Evolutionary conservation across 139 green algal genomes (phyloP), one percentile per base, ranked within the genome.

Genomic region (Chlamydomonas eustigma): DNA sequence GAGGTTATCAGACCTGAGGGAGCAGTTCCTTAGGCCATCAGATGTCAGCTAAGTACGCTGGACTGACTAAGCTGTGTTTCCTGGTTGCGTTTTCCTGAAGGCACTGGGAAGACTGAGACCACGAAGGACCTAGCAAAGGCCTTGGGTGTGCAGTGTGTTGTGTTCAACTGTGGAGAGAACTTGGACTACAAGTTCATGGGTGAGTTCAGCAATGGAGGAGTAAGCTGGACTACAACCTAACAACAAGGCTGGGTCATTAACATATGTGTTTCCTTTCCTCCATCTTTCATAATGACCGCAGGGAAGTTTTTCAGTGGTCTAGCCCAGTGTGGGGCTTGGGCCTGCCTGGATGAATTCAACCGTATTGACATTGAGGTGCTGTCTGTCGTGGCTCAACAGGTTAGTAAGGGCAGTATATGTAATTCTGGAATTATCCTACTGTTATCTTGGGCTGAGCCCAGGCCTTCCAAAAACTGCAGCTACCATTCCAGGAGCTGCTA

Each of bases 311-410:
- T 93, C 78, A 93, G 94, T 83, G 90, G 90, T 18, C 85, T 95
- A 32, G 90, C 90, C 28, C 87, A 78, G 36, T 87, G 74, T 39
- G 90, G 90, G 34, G 88, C 89, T 1, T 94, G 90, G 90, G 90
- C 90, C 1, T 95, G 90, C 86, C 92, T 95, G 70, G 90, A 95
- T 64, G 90, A 95, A 88, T 95, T 95, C 90, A 95, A 95, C 84
- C 86, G 90, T 58, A 93, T 94, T 73, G 88, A 94, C 78, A 85
- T 92, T 37, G 89, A 93, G 84, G 88, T 92, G 78, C 39, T 30
- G 37, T 58, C 44, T 58, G 44, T n/a, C n/a, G n/a, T n/a, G n/a
- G n/a, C n/a, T n/a, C n/a, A n/a, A n/a, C n/a, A n/a, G n/a, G n/a
- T n/a, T n/a, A n/a, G n/a, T n/a, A n/a, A n/a, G n/a, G n/a, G n/a